A percentile compares a stretch with the other conserved stretches of the same genome.
These are phyloP conservation scores for Kazachstania kunashirensis DNA, from an alignment of 805 yeast species.

Conservation along the genomic window DNA sequence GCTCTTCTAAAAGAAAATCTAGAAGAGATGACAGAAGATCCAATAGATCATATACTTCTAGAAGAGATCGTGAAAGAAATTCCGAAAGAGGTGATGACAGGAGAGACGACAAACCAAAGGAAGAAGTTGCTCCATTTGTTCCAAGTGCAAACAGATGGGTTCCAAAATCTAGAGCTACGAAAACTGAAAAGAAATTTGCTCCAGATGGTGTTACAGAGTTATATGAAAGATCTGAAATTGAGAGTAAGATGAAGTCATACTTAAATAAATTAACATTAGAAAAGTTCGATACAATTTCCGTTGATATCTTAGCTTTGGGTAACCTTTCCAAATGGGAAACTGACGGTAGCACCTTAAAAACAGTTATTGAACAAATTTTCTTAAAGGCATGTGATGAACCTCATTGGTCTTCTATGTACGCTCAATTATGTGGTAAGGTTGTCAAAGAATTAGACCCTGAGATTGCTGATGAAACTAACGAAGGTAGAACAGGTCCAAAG, in stretches of 20 bases:
- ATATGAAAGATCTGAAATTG: conserved; percentile 59
- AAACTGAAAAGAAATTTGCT: conserved; percentile 52
- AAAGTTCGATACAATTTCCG: conserved; percentile 72
- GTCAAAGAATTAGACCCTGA: conserved; percentile 57
- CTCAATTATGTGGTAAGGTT: conserved; percentile 79
- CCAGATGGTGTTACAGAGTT: conserved; percentile 71
- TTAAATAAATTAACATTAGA: conserved; percentile 92
- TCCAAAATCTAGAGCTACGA: conserved; percentile 61
- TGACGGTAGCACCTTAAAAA: conserved; percentile 70
- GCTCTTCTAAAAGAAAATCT: conserved; percentile 47
- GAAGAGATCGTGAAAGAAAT: conserved; percentile 34
- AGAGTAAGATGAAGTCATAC: conserved; percentile 75
- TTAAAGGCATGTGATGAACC: conserved; percentile 98
- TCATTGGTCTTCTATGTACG: conserved; percentile 95
- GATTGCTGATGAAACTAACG: conserved; percentile 46
- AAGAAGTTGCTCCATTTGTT: conserved; percentile 71
- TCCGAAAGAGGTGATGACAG: conserved; percentile 31
- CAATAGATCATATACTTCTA: conserved; percentile 30
- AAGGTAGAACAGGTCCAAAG: conserved; percentile 51
- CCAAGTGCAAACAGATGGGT: conserved; percentile 87
- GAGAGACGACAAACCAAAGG: conserved; percentile 44
- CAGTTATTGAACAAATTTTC: conserved; percentile 74
- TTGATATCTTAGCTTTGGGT: conserved; percentile 67
- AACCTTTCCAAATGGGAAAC: conserved; percentile 80
- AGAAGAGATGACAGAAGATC: conserved; percentile 33